Base-by-base conservation (phyloP, 495 filamentous ascomycete genomes). In the Pseudoneurospora amorphoporcata region DNA sequence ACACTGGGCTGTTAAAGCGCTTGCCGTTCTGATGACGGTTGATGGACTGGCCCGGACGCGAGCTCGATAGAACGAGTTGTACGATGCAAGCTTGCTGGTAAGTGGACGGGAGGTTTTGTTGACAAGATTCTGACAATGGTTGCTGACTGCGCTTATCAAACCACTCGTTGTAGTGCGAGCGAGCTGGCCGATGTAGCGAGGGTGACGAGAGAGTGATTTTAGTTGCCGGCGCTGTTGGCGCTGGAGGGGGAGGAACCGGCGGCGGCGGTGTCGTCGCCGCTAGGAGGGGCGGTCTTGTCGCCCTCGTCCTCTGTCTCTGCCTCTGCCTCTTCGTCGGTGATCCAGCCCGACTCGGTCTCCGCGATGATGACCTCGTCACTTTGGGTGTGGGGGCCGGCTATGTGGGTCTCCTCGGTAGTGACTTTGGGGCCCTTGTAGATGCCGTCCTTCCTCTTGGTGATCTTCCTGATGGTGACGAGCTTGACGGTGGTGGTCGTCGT, bases 1-100 rank as follows among this genome's bases (percentile, higher is more conserved):
- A 99, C 90, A 69, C 92, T 91, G 73, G 96, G 96, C 84, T 97
- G 93, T 10, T 43, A n/a, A 47, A 47, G n/a, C 19, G 43, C n/a
- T 53, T 47, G 43, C 43, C 23, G 19, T 47, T 3, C 43, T 47
- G 43, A 19, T 47, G 77, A 70, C 17, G 47, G 81, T 47, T 23
- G 23, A 23, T 47, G n/a, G n/a, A n/a, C 43, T 47, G n/a, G 84
- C 73, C 84, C 2, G 80, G 23, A 23, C 23, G 23, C 23, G 23
- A 23, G 23, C 23, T 23, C 77, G 87, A 82, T 73, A 81, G 83
- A 87, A 81, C 79, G 86, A 74, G 82, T 86, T 74, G 81, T 86
- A 85, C 53, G 84, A 43, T 75, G 83, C 19, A 76, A 78, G 75
- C 40, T 73, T 14, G 41, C 71, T 73, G 78, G 68, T 47, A 23